Base-by-base conservation (phyloP, 1,139 yeast species). In the Kodamaea derodonti region DNA sequence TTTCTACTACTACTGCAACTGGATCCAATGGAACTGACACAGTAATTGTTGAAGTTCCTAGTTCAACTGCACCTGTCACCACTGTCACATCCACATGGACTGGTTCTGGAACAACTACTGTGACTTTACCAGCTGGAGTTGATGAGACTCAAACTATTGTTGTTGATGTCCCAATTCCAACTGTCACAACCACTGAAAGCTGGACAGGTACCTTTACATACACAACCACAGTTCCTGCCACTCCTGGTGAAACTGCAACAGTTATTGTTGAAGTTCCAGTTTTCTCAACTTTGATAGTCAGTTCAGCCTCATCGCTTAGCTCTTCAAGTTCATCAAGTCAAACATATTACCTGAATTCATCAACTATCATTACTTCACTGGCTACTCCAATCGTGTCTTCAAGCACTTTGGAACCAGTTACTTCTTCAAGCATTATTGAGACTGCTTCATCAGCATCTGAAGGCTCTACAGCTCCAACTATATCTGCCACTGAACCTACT, bases 161-260 rank as follows among this genome's bases (percentile, higher is more conserved):
- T 10, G 37, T 45, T n/a, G 35, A 32, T 13, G 31, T 27, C 3
- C 53, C 60, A 12, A 36, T 34, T 7, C 48, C 52, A 11, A 40
- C 43, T 0, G 26, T 41, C 18, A 36, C 40, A 11, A 42, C 41
- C 14, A 34, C 46, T 3, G 16, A 39, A 4, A 35, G 41, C 5
- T 40, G 40, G 41, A 37, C 39, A 10, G 37, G 37, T 10, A 9
- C 32, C 6, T 18, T 10, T 13, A 32, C 33, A 7, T 17, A 27
- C 8, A 38, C 42, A 2, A 26, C 30, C 6, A 39, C 36, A 11
- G 12, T 24, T 13, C 32, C 38, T 16, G 32, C 24, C 12, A 24
- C 24, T n/a, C 23, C 32, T 11, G 30, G 24, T 14, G 39, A 30
- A 2, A 34, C 38, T 14, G 32, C 20, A n/a, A 35, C 38, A 14